phyloP scores from a whole-genome alignment of 164 flowering plant species.

The Warburgia ugandensis region DNA sequence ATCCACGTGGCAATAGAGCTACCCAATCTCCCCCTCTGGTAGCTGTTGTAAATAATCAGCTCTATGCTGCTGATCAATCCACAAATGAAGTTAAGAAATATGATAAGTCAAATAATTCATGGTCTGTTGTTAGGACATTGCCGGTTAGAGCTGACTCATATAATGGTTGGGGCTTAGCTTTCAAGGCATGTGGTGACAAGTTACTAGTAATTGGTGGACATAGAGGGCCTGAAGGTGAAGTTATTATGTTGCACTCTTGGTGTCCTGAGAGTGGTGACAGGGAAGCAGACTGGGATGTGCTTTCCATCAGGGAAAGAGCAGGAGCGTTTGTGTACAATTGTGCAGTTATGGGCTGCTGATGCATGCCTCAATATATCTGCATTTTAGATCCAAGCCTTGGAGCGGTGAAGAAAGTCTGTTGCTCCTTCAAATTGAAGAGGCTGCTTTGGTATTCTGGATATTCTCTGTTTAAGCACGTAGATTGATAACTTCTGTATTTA shows the following conservation, averaged over 20 bases:
- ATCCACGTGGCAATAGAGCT: slow-evolving; percentile 15
- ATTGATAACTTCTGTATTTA: neutral
- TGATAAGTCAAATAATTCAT: slow-evolving; percentile 24
- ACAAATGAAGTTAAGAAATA: slow-evolving; percentile 33
- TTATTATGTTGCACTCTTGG: slow-evolving; percentile 32
- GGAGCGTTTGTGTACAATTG: slow-evolving; percentile 32
- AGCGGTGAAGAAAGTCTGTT: neutral
- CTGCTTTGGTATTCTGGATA: neutral
- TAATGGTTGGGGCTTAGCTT: slow-evolving; percentile 43
- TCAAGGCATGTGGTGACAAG: slow-evolving; percentile 34
- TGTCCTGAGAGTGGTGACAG: slow-evolving; percentile 16
- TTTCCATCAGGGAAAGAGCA: slow-evolving; percentile 20
- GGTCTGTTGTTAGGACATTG: slow-evolving; percentile 25
- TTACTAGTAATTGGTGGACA: slow-evolving; percentile 36
- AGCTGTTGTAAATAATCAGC: slow-evolving; percentile 37
- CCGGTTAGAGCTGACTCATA: slow-evolving; percentile 31
- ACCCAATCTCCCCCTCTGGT: slow-evolving; percentile 32
- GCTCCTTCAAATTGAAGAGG: neutral
- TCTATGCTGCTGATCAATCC: slow-evolving; percentile 31
- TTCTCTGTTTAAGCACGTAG: slow-evolving; percentile 1
- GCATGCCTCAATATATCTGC: slow-evolving; percentile 2
- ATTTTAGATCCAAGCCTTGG: neutral
- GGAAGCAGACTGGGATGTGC: slow-evolving; percentile 25
- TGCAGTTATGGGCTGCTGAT: slow-evolving; percentile 38
- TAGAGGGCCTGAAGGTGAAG: slow-evolving; percentile 24